phyloP scores from a whole-genome alignment of 192 early-diverging fungal genomes.

The Gonapodya sp. region DNA sequence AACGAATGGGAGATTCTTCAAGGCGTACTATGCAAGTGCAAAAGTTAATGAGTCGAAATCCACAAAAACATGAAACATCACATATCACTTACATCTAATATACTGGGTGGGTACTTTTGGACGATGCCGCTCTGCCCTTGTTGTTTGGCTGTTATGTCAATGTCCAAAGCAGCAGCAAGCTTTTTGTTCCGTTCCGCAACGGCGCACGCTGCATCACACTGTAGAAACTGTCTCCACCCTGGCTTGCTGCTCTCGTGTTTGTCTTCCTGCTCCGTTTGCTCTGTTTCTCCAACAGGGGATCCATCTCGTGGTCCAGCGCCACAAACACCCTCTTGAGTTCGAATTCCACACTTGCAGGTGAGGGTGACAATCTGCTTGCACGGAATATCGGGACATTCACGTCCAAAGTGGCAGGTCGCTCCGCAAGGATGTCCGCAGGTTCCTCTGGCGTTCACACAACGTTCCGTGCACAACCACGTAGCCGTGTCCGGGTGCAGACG shows the following conservation, averaged over 20 bases:
- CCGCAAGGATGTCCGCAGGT: slow-evolving; percentile 77
- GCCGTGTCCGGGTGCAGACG: background rate
- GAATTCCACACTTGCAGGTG: slow-evolving; percentile 69
- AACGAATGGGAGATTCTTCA: slow-evolving; percentile 50
- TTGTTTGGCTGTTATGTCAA: slow-evolving; percentile 28
- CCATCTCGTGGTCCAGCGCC: slow-evolving; percentile 34
- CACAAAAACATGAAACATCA: background rate
- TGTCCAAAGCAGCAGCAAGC: slow-evolving; percentile 70
- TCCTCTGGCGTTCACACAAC: slow-evolving; percentile 64
- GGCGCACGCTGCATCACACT: slow-evolving; percentile 76
- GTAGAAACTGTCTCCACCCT: slow-evolving; percentile 32
- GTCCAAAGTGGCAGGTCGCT: slow-evolving; percentile 62
- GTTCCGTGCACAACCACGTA: slow-evolving; percentile 44
- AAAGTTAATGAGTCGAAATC: no score
- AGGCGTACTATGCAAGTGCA: slow-evolving; percentile 55
- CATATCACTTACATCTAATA: slow-evolving; percentile 12
- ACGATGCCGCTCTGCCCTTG: slow-evolving; percentile 8
- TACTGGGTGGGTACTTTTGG: slow-evolving; percentile 14
- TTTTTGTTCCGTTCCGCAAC: slow-evolving; percentile 66
- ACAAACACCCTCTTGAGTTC: slow-evolving; percentile 51
- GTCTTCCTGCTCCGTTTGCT: slow-evolving; percentile 72
- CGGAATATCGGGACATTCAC: slow-evolving; percentile 58
- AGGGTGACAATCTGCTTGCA: slow-evolving; percentile 51
- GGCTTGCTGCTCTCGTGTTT: slow-evolving; percentile 53
- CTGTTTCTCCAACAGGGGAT: slow-evolving; percentile 65